Evolutionary conservation across 257 asterid species (phyloP).

Genomic region (Solanum rostratum): DNA sequence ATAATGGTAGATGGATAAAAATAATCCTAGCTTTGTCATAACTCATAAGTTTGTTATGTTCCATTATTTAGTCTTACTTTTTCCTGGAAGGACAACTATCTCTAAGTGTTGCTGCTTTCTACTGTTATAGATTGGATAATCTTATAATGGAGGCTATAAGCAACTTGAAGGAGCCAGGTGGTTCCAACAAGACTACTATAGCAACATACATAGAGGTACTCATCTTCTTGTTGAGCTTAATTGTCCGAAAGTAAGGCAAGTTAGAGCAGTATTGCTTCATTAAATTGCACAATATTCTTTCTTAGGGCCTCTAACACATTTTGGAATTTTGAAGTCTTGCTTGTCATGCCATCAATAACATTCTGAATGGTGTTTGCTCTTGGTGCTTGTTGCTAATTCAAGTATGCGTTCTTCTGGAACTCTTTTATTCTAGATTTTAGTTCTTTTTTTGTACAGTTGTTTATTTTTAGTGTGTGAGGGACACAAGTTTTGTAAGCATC

Average conservation of each 20-base stretch:
- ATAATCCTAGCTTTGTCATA: background rate
- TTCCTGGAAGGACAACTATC: background rate
- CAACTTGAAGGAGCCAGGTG: conserved; percentile 70
- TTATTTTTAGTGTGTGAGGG: background rate
- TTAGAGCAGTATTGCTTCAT: background rate
- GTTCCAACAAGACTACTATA: conserved; percentile 78
- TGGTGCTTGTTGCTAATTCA: background rate
- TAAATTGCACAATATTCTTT: background rate
- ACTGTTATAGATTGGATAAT: conserved; percentile 66
- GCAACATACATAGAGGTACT: conserved; percentile 84
- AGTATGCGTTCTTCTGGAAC: background rate
- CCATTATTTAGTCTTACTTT: background rate
- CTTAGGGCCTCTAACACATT: background rate
- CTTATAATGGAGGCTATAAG: conserved; percentile 89
- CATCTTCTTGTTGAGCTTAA: background rate
- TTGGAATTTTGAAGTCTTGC: background rate
- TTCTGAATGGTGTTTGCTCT: background rate
- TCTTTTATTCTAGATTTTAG: background rate
- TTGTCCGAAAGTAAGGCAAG: background rate
- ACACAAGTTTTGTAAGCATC: background rate
- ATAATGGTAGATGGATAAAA: background rate
- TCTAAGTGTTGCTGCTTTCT: conserved; percentile 3
- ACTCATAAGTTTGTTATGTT: background rate
- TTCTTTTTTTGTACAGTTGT: background rate
- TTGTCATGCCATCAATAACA: background rate